phyloP scores from a whole-genome alignment of 108 stramenopile genomes.

The Tribonema minus region DNA sequence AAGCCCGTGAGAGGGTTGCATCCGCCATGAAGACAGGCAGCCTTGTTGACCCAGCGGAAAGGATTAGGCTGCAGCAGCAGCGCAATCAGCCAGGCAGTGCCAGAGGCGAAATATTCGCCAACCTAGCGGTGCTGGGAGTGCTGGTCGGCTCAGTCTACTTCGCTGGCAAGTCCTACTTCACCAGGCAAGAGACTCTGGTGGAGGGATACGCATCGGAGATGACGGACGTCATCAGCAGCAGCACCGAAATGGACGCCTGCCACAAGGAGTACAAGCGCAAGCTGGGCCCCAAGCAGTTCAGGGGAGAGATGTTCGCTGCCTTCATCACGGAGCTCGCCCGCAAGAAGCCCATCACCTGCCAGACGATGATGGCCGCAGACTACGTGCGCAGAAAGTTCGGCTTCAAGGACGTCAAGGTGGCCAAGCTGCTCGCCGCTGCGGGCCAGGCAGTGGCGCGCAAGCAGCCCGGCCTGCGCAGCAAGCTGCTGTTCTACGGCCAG shows the following conservation, averaged over 20 bases:
- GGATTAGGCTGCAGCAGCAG: too few relatives aligned
- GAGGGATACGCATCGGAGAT: conserved; percentile 23
- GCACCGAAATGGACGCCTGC: conserved; percentile 10
- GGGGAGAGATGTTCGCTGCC: conserved; percentile 15
- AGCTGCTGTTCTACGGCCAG: neutral
- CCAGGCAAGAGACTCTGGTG: conserved; percentile 21
- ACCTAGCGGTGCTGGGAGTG: too few relatives aligned
- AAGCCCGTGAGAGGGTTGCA: too few relatives aligned
- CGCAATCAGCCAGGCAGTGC: too few relatives aligned
- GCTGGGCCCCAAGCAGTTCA: conserved; percentile 26
- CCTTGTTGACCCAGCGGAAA: too few relatives aligned
- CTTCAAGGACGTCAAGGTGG: neutral
- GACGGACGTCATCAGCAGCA: conserved; percentile 7
- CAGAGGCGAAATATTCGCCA: too few relatives aligned
- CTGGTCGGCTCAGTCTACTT: too few relatives aligned
- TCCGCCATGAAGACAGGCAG: too few relatives aligned
- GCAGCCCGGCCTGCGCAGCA: neutral
- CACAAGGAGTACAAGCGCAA: conserved; percentile 28
- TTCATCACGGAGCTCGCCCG: neutral
- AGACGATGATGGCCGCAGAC: neutral
- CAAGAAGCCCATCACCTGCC: neutral
- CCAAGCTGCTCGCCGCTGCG: neutral
- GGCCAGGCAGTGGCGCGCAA: neutral
- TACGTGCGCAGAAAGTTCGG: neutral
- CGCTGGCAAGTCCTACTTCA: neutral